phyloP scores from a whole-genome alignment of 768 basidiomycete genomes.

The Tricholoma saponaceum region DNA sequence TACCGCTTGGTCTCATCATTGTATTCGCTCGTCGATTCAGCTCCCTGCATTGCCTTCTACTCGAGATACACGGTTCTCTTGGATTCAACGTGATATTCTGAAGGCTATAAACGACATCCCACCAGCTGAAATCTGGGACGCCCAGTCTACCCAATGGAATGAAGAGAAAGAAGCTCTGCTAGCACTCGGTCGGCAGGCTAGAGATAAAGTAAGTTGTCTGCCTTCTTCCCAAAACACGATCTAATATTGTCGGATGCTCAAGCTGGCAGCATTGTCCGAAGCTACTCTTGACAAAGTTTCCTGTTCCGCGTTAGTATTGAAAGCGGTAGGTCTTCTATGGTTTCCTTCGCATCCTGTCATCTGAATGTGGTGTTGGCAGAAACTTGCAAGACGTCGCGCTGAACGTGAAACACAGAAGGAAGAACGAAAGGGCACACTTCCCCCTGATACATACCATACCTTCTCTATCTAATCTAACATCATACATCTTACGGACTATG shows the following conservation, averaged over 20 bases:
- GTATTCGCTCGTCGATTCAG: slow-evolving; percentile 23
- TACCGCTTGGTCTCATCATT: slow-evolving; percentile 20
- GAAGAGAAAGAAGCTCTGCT: slow-evolving; percentile 42
- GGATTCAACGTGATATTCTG: slow-evolving; percentile 20
- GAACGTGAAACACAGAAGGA: slow-evolving; percentile 38
- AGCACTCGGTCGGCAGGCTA: slow-evolving; percentile 44
- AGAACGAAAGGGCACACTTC: slow-evolving; percentile 24
- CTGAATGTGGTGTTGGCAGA: slow-evolving; percentile 33
- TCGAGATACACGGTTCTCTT: slow-evolving; percentile 7
- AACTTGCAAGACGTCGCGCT: slow-evolving; percentile 49
- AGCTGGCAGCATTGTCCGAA: slow-evolving; percentile 68
- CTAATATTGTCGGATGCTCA: background rate
- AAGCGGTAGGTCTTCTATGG: slow-evolving; percentile 42
- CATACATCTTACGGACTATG: background rate
- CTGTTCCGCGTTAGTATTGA: slow-evolving; percentile 51
- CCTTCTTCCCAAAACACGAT: background rate
- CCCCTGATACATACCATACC: slow-evolving; percentile 20
- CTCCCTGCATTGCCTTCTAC: slow-evolving; percentile 8
- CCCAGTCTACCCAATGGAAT: background rate
- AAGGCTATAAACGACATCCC: slow-evolving; percentile 16
- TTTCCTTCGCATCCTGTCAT: slow-evolving; percentile 11
- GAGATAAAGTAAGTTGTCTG: slow-evolving; percentile 39
- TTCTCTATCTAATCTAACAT: background rate
- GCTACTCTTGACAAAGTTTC: slow-evolving; percentile 62
- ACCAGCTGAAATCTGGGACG: slow-evolving; percentile 6